Conservation (phyloP, 371 early-diverging fungal genomes). For the Circinella umbellata region DNA sequence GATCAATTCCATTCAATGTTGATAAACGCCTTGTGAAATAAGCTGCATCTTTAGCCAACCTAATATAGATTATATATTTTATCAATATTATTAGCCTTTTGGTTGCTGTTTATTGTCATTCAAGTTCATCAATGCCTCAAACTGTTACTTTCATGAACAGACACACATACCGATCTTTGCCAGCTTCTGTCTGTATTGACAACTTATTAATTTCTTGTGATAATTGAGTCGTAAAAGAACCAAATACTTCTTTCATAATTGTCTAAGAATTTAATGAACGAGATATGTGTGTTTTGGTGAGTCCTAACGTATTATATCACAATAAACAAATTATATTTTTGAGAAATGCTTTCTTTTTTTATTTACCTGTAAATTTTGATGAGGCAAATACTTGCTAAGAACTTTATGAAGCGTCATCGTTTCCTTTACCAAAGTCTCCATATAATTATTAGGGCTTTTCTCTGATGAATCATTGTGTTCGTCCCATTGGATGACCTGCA, state of each 20-base stretch:
- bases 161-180: conserved; percentile 67
- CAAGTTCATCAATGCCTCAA: neutral
- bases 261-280: conserved; percentile 28
- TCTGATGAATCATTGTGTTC: conserved; percentile 49
- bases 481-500: conserved; percentile 79
- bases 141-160: too few species aligned
- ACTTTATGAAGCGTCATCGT: conserved; percentile 90
- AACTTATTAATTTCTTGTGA: conserved; percentile 73
- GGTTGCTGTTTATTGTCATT: neutral
- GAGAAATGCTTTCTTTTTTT: neutral
- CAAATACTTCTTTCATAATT: conserved; percentile 77
- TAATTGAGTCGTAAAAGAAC: conserved; percentile 73
- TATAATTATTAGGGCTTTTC: conserved; percentile 61
- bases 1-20: conserved; percentile 70
- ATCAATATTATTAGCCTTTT: too few species aligned
- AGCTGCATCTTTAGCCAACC: conserved; percentile 77
- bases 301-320: neutral
- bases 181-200: conserved; percentile 71
- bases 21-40: conserved; percentile 71
- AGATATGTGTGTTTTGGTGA: neutral
- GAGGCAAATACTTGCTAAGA: conserved; percentile 78
- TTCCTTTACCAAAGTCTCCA: conserved; percentile 90
- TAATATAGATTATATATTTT: conserved; percentile 16
- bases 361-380: conserved; percentile 67
- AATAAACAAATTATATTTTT: too few species aligned